phyloP scores from a whole-genome alignment of 768 basidiomycete species.

The Macrolepiota albuminosa region DNA sequence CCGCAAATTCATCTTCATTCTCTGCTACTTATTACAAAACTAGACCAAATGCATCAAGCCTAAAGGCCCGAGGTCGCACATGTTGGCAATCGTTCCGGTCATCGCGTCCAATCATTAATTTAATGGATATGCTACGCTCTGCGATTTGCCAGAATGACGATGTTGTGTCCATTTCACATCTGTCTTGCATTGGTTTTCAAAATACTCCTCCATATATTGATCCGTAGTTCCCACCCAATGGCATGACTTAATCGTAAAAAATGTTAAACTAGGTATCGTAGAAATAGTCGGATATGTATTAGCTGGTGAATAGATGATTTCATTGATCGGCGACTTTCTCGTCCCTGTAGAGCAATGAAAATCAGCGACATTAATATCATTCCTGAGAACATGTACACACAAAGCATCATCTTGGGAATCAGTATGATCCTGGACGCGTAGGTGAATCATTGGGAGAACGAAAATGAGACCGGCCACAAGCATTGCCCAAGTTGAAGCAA shows the following conservation, averaged over 20 bases:
- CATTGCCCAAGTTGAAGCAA: constrained; percentile 68
- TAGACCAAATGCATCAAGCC: too few species aligned
- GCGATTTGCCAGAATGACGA: too few species aligned
- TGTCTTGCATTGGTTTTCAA: too few species aligned
- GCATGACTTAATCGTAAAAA: background rate
- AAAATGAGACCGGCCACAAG: constrained; percentile 60
- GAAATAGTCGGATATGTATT: background rate
- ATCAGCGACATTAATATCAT: constrained; percentile 12
- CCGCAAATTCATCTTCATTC: too few species aligned
- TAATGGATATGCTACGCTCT: too few species aligned
- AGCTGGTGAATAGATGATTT: background rate
- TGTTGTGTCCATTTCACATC: too few species aligned
- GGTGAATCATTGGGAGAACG: constrained; percentile 69
- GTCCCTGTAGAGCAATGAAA: background rate
- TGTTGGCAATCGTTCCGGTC: too few species aligned
- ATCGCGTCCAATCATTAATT: too few species aligned
- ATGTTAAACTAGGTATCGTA: background rate
- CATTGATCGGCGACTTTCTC: background rate
- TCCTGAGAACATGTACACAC: constrained; percentile 29
- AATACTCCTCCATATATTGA: background rate
- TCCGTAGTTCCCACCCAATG: background rate
- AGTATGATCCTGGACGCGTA: constrained; percentile 58
- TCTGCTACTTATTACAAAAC: too few species aligned
- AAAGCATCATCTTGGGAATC: constrained; percentile 46
- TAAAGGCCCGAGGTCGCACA: too few species aligned